phyloP scores from a whole-genome alignment of 1,284 basidiomycete genomes.

The Porodaedalea pini region DNA sequence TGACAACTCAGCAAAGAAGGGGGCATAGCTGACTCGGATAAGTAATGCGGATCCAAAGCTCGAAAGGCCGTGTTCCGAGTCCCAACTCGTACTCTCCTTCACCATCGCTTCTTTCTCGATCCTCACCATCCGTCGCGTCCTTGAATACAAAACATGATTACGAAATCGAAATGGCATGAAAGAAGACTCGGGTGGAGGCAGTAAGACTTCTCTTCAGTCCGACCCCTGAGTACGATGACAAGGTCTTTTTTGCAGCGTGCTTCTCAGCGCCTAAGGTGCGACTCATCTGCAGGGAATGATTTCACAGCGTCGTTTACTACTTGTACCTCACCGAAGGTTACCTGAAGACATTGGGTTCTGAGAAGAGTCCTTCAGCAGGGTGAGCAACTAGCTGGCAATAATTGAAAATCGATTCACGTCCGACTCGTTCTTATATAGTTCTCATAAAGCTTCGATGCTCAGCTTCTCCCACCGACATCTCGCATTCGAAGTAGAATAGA shows the following conservation, averaged over 20 bases:
- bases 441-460: not conserved
- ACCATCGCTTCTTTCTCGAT: no score
- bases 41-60: no score
- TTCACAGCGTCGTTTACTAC: slow-evolving; percentile 17
- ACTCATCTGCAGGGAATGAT: slow-evolving; percentile 9
- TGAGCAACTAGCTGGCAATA: not conserved
- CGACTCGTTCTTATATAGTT: not conserved
- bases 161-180: no score
- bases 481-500: slow-evolving; percentile 34
- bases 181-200: no score
- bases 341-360: slow-evolving; percentile 13
- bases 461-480: slow-evolving; percentile 29
- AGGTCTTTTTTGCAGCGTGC: slow-evolving; percentile 12
- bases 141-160: no score
- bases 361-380: slow-evolving; percentile 13
- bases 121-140: no score
- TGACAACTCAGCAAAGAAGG: no score
- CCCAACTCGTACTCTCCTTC: no score
- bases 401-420: not conserved
- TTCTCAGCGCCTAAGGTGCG: slow-evolving; percentile 14
- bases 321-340: slow-evolving; percentile 14
- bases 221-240: not conserved
- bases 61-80: no score
- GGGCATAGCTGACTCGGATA: no score
- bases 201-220: slow-evolving; percentile 10